Base-by-base conservation (phyloP, 2,329 filamentous ascomycete species). In the Cladosporium sp. region DNA sequence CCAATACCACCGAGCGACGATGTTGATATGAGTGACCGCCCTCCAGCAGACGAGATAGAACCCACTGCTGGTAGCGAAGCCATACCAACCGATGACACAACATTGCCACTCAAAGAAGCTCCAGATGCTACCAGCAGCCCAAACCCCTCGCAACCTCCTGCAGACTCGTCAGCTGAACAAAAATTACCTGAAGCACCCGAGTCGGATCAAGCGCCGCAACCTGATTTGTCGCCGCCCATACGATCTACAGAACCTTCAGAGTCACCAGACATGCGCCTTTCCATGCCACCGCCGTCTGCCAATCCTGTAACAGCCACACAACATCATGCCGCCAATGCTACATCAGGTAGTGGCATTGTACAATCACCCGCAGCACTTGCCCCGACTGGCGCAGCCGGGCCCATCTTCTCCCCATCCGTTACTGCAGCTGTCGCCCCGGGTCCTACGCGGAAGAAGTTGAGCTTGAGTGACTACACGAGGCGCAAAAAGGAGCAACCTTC, bases 381-480 rank as follows among this genome's bases (percentile, higher is more conserved):
- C 7, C 29, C 44, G 18, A 6, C n/a, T 26, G 50, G 50, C 21
- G 69, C 68, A 28, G 64, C 72, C 14, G 66, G 65, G 28, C 64
- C 73, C 7, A 60, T 75, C 1, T 74, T 77, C 66, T 75, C 76
- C 11, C 75, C 76, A 3, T 76, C 78, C 11, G 78, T 82, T 29
- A 75, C 75, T 18, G 77, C 76, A 55, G 76, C 80, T 11, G 73
- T 81, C n/a, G 76, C 74, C 23, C 77, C 80, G 26, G 75, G 73
- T 46, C 73, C 74, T 1, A 75, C 76, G 28, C 78, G 79, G 66
- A 84, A 84, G 75, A 84, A 83, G 74, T 75, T 84, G 65, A 83
- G 81, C 67, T 69, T 84, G n/a, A 82, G 80, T 68, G 82, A 83
- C 62, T 84, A 83, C 66, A 82, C 80, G 5, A 81, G 78, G 60